Evolutionary conservation across 176 grass and related monocot species (phyloP), one percentile per base, ranked within the genome.

Genomic region (Phyllostachys edulis): DNA sequence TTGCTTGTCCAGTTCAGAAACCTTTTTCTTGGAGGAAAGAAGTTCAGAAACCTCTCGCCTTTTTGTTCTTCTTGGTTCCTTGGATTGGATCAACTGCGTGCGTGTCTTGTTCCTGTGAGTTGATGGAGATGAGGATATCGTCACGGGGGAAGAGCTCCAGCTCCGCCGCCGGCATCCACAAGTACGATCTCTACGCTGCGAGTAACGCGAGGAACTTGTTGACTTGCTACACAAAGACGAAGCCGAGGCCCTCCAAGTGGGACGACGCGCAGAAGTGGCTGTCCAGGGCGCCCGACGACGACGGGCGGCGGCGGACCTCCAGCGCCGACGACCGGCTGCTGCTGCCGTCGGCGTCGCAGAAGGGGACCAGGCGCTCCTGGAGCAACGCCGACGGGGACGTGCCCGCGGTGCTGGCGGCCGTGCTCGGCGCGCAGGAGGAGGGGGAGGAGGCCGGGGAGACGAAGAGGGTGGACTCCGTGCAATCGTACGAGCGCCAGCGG

Each of bases 211-310:
- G 62, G 18, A 45, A 54, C 5, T 24, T 81, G 63, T 86, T 86
- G 21, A 12, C n/a, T 34, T 87, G 88, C 76, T 73, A 85, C 37
- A 45, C 88, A 3, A 91, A 83, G 71, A 44, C 82, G 61, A 94
- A 90, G 84, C 92, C 90, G 55, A 78, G 86, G 32, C 92, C 95
- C 50, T 94, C 95, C 46, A 97, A 97, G 81, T 97, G 92, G 95
- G 95, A 97, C 69, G 92, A 94, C 59, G 95, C 92, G 2, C 95
- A 94, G 86, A 90, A 94, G 69, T 94, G 92, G 95, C 90, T 94
- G 8, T 86, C 80, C 18, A 86, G 88, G 3, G 45, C 91, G 11
- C 79, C 84, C 11, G 80, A 55, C 32, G 60, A 47, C 47, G 64
- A 78, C 51, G 46, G 63, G 41, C 82, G 52, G 68, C 92, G 86